These are phyloP conservation scores for Penicillium cinerascens DNA, from an alignment of 495 filamentous ascomycete genomes.

Conservation along the genomic window DNA sequence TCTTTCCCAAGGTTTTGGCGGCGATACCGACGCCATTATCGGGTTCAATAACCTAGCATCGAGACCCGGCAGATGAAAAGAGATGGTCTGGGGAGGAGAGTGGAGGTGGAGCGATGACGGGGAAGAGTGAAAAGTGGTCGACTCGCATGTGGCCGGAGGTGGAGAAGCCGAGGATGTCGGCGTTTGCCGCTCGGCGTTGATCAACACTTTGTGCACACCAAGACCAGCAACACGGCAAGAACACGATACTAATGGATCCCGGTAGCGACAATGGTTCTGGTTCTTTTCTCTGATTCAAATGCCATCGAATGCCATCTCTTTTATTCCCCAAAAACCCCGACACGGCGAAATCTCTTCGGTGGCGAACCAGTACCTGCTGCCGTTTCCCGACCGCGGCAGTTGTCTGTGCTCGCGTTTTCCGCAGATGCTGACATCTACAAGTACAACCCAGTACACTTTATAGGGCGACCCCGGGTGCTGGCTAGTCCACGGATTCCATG, in stretches of 20 bases:
- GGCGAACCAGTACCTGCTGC: conserved; percentile 13
- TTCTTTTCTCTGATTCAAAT: neutral
- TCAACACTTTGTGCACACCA: neutral
- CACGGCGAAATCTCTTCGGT: conserved; percentile 16
- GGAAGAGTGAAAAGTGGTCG: conserved; percentile 13
- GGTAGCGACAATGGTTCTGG: neutral
- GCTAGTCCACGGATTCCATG: too few relatives aligned
- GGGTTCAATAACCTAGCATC: conserved; percentile 34
- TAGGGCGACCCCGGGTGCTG: too few relatives aligned
- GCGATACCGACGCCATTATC: conserved; percentile 62
- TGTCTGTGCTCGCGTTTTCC: neutral
- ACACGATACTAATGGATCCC: neutral
- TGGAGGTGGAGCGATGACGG: conserved; percentile 15
- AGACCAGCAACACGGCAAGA: too few relatives aligned
- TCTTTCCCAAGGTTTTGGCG: conserved; percentile 95
- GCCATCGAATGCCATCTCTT: neutral
- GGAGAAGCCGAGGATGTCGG: conserved; percentile 33
- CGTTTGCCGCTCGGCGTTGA: conserved; percentile 12
- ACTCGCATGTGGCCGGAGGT: conserved; percentile 31
- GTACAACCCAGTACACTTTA: neutral
- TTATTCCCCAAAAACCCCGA: neutral
- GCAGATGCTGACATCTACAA: too few relatives aligned
- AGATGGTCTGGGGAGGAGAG: conserved; percentile 7
- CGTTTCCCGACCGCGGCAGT: conserved; percentile 8
- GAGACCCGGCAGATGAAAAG: conserved; percentile 3